phyloP scores from a whole-genome alignment of 208 protist genomes.

The Wallacemonas sp. region DNA sequence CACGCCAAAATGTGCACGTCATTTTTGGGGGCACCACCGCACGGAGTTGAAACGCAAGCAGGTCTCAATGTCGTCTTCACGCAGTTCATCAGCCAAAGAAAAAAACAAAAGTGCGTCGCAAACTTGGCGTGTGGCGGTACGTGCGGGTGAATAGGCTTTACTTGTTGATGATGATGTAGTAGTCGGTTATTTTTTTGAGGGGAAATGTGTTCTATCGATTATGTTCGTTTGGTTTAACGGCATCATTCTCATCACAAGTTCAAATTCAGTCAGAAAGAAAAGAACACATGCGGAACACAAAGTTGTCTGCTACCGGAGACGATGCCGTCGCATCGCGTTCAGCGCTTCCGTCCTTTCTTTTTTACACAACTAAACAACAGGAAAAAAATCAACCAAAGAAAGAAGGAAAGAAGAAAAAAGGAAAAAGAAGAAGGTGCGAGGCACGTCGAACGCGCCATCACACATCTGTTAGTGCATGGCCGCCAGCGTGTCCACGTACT shows the following conservation, averaged over 20 bases:
- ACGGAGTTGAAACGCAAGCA: too few species aligned
- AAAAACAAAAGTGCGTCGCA: too few species aligned
- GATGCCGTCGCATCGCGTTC: background rate
- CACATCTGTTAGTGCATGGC: background rate
- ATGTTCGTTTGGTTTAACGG: background rate
- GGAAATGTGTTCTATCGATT: background rate
- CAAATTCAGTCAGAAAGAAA: too few species aligned
- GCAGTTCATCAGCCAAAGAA: too few species aligned
- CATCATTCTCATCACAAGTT: background rate
- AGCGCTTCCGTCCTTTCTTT: slow-evolving; percentile 3
- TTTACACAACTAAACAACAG: background rate
- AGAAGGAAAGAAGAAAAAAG: slow-evolving; percentile 14
- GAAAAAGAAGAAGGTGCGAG: slow-evolving; percentile 6
- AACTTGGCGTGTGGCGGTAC: too few species aligned
- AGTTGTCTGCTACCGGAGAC: too few species aligned
- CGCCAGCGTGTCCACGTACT: background rate
- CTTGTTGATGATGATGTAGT: background rate
- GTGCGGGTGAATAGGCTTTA: too few species aligned
- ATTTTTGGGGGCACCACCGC: too few species aligned
- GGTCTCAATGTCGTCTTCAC: too few species aligned
- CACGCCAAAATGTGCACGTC: too few species aligned
- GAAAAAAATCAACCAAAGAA: background rate
- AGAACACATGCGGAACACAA: background rate
- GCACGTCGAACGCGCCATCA: background rate
- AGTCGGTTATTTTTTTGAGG: slow-evolving; percentile 11